A percentile compares a stretch with the other conserved stretches of the same genome.
Conservation (phyloP, 495 filamentous ascomycete genomes). For the Monascus purpureus region DNA sequence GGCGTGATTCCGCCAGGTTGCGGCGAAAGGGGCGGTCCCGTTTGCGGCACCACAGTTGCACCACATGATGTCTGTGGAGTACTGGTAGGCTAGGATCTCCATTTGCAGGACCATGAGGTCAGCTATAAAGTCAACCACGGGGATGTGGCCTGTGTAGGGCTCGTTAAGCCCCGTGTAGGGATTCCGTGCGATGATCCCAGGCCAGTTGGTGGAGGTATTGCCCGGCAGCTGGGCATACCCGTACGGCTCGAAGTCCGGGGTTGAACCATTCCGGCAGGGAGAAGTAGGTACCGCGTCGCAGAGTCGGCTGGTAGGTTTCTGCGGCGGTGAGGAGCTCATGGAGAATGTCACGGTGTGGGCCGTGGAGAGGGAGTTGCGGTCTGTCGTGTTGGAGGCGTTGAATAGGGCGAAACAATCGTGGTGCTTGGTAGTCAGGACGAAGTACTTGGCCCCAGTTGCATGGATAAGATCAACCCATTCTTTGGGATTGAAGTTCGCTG, state of each 20-base stretch:
- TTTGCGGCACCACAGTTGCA: constrained; percentile 41
- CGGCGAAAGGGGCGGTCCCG: constrained; percentile 31
- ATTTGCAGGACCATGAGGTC: constrained; percentile 39
- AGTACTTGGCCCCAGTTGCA: constrained; percentile 40
- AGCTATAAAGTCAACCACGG: constrained; percentile 30
- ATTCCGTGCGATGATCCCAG: constrained; percentile 30
- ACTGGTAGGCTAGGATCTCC: constrained; percentile 31
- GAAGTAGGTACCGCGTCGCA: constrained; percentile 37
- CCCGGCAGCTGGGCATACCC: constrained; percentile 25
- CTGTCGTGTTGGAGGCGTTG: no score
- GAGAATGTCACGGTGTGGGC: no score
- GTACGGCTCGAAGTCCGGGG: constrained; percentile 34
- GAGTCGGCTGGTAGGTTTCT: constrained; percentile 29
- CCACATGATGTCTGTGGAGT: constrained; percentile 44
- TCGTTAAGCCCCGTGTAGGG: constrained; percentile 31
- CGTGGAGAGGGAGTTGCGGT: no score
- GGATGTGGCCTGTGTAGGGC: constrained; percentile 35
- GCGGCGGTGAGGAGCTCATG: constrained; percentile 40
- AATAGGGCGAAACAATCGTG: constrained; percentile 43
- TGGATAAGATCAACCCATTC: constrained; percentile 44
- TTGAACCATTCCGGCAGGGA: constrained; percentile 45
- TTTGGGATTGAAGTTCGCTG: constrained; percentile 30
- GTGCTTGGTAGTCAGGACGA: constrained; percentile 39
- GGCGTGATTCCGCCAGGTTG: constrained; percentile 30
- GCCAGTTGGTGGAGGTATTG: constrained; percentile 13